phyloP scores from a whole-genome alignment of 768 basidiomycete genomes.

The Xerocomellus amylosporus region DNA sequence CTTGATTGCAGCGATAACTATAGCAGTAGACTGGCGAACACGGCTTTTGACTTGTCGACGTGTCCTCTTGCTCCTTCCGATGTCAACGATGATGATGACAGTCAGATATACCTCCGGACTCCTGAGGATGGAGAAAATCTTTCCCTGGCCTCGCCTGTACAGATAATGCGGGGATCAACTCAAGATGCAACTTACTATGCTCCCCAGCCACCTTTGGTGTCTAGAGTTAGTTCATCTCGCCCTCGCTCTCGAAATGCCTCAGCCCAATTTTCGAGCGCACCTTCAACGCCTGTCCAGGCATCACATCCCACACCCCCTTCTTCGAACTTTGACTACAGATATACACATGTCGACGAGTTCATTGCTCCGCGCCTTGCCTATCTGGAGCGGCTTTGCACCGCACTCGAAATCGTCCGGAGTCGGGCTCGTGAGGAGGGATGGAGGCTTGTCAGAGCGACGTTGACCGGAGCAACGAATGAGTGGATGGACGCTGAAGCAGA shows the following conservation, averaged over 20 bases:
- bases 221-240: constrained; percentile 24
- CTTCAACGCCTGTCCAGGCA: not conserved
- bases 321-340: constrained; percentile 2
- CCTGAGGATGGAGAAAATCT: constrained; percentile 26
- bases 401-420: constrained; percentile 41
- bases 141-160: constrained; percentile 3
- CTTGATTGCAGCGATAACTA: constrained; percentile 7
- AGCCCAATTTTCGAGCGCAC: not conserved
- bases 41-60: constrained; percentile 19
- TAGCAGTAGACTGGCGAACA: constrained; percentile 6
- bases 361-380: constrained; percentile 15
- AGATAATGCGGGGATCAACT: not conserved
- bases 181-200: not conserved
- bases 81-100: constrained; percentile 29
- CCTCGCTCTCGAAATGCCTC: constrained; percentile 26
- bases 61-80: constrained; percentile 24
- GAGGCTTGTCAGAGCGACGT: constrained; percentile 35
- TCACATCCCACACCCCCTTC: constrained; percentile 6
- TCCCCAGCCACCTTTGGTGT: constrained; percentile 11
- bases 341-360: constrained; percentile 10
- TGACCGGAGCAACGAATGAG: constrained; percentile 20
- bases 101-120: constrained; percentile 24
- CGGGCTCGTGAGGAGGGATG: constrained; percentile 42
- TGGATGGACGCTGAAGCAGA: constrained; percentile 30
- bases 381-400: constrained; percentile 40